Base-by-base conservation (phyloP, 345 rosid species). In the Clausena lansium region DNA sequence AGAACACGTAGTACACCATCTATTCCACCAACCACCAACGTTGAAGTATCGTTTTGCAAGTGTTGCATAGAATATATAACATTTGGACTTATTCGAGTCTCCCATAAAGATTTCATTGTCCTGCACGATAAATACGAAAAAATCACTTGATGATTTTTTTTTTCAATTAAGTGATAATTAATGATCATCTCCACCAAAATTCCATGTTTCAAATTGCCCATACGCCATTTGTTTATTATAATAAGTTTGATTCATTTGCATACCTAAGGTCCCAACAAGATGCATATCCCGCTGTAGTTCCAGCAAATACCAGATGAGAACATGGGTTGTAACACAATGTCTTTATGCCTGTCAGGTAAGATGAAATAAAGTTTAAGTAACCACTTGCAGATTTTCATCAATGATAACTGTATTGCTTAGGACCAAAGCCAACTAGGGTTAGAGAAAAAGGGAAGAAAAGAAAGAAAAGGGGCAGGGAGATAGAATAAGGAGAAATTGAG, bases 261-360 rank as follows among this genome's bases (percentile, higher is more conserved):
- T 88, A 93, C 99, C 99, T 91, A 54, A 92, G 86, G 82, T 95
- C 99, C 94, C 94, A 95, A 82, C 98, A 91, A 71, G 89, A 87
- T 36, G 89, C 76, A 77, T 83, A 87, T 82, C 99, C 99, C 35
- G 87, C 84, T 38, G 93, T 83, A 75, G 92, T 90, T 78, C 98
- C 99, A 27, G 94, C 87, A 81, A 91, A 91, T 68, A 91, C 87
- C n/a, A 76, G 77, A 79, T 84, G 79, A 74, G 96, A 86, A 82
- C 70, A 30, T 35, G 92, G 92, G 82, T 90, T 92, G 85, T 80
- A 88, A 81, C 93, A 83, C 77, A 93, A 57, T 55, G 94, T 81
- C 83, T 84, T 90, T 82, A 95, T 90, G 74, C 93, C 98, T 95
- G 92, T 83, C 70, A 55, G 50, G 47, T 59, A 61, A 82, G 62